These are phyloP conservation scores for Cytospora chrysosperma DNA, from an alignment of 2,329 filamentous ascomycete species.

Conservation along the genomic window DNA sequence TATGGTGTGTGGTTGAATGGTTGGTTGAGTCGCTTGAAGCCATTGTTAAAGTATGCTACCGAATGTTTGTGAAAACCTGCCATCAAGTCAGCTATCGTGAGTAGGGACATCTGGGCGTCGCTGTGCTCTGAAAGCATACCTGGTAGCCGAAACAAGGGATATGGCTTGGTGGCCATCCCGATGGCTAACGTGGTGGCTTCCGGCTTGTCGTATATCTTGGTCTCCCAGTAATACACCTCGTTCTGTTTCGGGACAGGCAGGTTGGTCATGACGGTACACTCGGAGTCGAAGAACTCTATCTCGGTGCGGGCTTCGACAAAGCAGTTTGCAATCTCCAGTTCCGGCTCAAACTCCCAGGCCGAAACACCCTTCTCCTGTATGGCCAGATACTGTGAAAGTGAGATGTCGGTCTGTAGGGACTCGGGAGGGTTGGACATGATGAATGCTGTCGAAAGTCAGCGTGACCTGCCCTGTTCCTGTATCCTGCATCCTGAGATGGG, in stretches of 20 bases:
- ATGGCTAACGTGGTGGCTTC: constrained; percentile 85
- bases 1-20: constrained; percentile 80
- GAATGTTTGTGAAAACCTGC: constrained; percentile 89
- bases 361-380: constrained; percentile 99
- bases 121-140: constrained; percentile 56
- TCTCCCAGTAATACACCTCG: constrained; percentile 99
- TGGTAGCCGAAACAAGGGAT: constrained; percentile 89
- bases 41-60: constrained; percentile 85
- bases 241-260: constrained; percentile 97
- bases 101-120: neutral
- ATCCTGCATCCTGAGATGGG: constrained; percentile 1
- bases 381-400: constrained; percentile 92
- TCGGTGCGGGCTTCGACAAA: constrained; percentile 96
- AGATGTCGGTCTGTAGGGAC: constrained; percentile 94
- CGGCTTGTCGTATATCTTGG: constrained; percentile 97
- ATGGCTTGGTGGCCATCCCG: constrained; percentile 94
- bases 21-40: constrained; percentile 86
- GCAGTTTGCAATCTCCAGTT: constrained; percentile 96
- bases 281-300: constrained; percentile 98
- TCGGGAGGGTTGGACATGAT: constrained; percentile 92
- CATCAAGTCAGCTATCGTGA: neutral
- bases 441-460: constrained; percentile 63
- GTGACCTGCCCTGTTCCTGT: constrained; percentile 2
- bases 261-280: constrained; percentile 96
- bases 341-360: constrained; percentile 99